Evolutionary conservation across 805 yeast genomes (phyloP), one percentile per base, ranked within the genome.

Genomic region (Candida khao-thaluensis): DNA sequence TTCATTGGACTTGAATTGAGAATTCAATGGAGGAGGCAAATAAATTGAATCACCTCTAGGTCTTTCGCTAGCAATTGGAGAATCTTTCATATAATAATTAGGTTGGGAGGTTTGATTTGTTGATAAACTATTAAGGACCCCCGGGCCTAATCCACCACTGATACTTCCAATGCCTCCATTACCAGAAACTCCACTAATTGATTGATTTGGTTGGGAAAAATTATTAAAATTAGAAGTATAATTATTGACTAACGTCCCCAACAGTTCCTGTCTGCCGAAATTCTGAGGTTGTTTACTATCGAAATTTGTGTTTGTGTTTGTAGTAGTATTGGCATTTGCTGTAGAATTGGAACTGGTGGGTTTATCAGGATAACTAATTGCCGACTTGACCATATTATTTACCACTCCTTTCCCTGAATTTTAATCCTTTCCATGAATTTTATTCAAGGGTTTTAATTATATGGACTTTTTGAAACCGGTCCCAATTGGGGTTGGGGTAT

Each of bases 1-100:
- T 18, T 36, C 37, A 25, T 24, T 17, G 14, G 17, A 10, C 22
- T 26, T 20, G 20, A 35, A 35, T 25, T 41, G 34, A 27, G 41
- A 47, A 4, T 60, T 54, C 11, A 57, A 47, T 3, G 69, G 68
- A 11, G 71, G 72, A 2, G 71, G 73, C 5, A 67, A 51, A 28
- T 50, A 62, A 7, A 67, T 59, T 18, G 64, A 57, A 41, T 67
- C 72, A 8, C 68, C 69, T 21, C 72, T 49, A 17, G 67, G 59
- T 34, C 71, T 49, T 15, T 34, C 39, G 18, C 17, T 27, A 2
- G 29, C 17, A 6, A 10, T 27, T 12, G 41, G 35, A 20, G 30
- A 31, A 22, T 31, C 35, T 12, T 22, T 31, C 23, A 30, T 30
- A 18, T 30, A 31, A 39, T 27, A 39, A 23, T 27, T 39, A 8